Base-by-base conservation (phyloP, 1,284 basidiomycete species). In the Leccinum pachyderme region DNA sequence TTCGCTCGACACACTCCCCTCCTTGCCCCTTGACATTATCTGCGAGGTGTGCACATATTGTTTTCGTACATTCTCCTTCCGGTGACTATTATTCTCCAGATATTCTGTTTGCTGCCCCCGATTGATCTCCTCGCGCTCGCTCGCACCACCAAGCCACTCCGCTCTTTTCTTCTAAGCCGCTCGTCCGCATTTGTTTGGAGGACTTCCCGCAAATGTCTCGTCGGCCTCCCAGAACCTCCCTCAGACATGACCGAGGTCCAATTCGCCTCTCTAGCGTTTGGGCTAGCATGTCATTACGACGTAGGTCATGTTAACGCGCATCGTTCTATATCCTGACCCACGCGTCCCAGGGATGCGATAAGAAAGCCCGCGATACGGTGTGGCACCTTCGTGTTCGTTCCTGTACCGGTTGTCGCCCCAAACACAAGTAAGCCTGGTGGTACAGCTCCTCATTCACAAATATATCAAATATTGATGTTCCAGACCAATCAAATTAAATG, bases 181-280 rank as follows among this genome's bases (percentile, higher is more conserved):
- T 55, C 62, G 2, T 28, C 63, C 4, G 51, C 53, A 18, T 62
- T 60, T 25, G 53, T 74, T 43, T 73, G 73, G 71, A 60, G 50
- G 22, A 59, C 62, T 46, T 60, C 71, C 9, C 61, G 72, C 27
- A 25, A 32, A 52, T 64, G 61, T 31, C n/a, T 72, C 31, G 49
- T 22, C 11, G 54, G 50, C 9, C 57, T 73, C 28, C 73, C 72
- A 3, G 69, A 72, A 7, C 66, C 60, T 27, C 73, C 65, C 6
- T 35, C 60, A 18, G 66, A 67, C 58, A 44, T 74, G 51, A 68
- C 51, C 33, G 73, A 73, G 51, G 37, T 67, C 33, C 66, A 64
- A 51, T 75, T 73, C 29, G 72, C 72, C n/a, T 61, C 58, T 27
- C 54, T 74, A 4, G 54, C 66, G 4, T 75, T 75, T 51, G 68